Evolutionary conservation across 345 rosid species (phyloP).

Genomic region (Syzygium aqueum): DNA sequence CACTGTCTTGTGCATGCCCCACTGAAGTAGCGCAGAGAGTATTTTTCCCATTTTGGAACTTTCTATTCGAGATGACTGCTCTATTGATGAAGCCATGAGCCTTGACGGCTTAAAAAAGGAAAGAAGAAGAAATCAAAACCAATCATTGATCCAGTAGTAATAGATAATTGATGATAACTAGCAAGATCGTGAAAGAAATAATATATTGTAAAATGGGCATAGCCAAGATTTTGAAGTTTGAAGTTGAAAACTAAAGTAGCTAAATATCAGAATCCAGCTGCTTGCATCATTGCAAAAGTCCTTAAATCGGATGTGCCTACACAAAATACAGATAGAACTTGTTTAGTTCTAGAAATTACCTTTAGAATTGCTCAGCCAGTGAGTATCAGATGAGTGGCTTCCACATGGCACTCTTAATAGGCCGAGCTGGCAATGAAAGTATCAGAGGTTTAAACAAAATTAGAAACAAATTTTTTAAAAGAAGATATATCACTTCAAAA

Average conservation of each 20-base stretch:
- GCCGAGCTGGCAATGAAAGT: slow-evolving; percentile 23
- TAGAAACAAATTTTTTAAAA: background rate
- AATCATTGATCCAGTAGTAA: background rate
- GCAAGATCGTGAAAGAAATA: background rate
- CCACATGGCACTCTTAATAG: slow-evolving; percentile 15
- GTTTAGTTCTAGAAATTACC: slow-evolving; percentile 23
- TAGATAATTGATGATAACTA: background rate
- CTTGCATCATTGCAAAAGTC: background rate
- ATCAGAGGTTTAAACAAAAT: background rate
- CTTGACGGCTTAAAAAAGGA: slow-evolving; percentile 21
- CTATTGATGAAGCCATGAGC: slow-evolving; percentile 10
- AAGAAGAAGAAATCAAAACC: background rate
- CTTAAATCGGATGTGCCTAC: background rate
- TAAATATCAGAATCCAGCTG: background rate
- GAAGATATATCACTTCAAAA: background rate
- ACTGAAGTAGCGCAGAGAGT: slow-evolving; percentile 25
- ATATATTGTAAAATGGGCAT: background rate
- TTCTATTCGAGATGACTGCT: slow-evolving; percentile 18
- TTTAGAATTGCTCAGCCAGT: slow-evolving; percentile 26
- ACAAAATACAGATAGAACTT: background rate
- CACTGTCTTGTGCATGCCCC: slow-evolving; percentile 33
- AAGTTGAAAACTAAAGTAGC: background rate
- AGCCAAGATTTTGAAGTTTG: background rate
- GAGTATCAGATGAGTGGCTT: slow-evolving; percentile 19
- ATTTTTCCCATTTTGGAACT: slow-evolving; percentile 19